phyloP scores from a whole-genome alignment of 805 yeast species.

The Myxozyma sirexii region DNA sequence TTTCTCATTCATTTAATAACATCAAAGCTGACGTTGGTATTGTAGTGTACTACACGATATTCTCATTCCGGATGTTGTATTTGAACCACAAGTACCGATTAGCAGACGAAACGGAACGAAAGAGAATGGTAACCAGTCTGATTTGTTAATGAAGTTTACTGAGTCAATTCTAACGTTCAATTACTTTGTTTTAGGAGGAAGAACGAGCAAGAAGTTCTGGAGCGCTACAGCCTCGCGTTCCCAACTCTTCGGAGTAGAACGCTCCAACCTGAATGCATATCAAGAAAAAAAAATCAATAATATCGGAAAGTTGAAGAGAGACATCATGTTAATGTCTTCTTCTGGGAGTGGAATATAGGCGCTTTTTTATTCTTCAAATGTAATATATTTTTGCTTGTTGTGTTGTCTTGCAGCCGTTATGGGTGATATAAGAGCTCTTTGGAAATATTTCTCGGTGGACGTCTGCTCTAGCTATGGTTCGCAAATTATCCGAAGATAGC shows the following conservation, averaged over 20 bases:
- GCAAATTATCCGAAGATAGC: too few relatives aligned
- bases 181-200: not conserved
- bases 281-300: not conserved
- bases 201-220: not conserved
- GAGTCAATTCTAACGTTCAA: not conserved
- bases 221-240: not conserved
- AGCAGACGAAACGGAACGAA: conserved; percentile 10
- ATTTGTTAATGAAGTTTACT: not conserved
- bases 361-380: too few relatives aligned
- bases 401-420: too few relatives aligned
- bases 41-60: conserved; percentile 23
- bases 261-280: not conserved
- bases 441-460: too few relatives aligned
- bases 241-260: not conserved
- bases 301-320: not conserved
- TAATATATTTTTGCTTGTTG: too few relatives aligned
- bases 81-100: conserved; percentile 21
- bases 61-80: conserved; percentile 20
- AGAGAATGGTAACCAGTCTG: conserved; percentile 9
- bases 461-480: too few relatives aligned
- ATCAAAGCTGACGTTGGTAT: not conserved
- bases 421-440: too few relatives aligned
- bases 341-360: not conserved
- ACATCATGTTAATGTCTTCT: too few relatives aligned
- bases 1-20: not conserved